These are phyloP conservation scores for Gyromitra esculenta DNA, from an alignment of 2,329 filamentous ascomycete species.

Conservation along the genomic window DNA sequence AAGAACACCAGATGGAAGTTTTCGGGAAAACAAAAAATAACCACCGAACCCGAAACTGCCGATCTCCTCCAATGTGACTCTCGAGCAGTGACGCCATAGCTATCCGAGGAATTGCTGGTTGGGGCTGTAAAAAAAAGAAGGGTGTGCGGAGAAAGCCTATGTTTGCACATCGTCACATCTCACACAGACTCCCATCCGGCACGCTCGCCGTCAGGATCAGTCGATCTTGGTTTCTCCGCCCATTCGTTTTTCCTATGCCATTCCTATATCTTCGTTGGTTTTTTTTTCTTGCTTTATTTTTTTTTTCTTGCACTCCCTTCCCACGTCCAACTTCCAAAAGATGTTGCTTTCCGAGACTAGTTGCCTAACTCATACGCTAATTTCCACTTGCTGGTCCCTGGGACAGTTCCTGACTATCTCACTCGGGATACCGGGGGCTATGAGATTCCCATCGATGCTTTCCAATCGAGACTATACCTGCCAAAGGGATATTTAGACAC, in stretches of 20 bases:
- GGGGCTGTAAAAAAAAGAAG: constrained; percentile 25
- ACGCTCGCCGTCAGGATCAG: constrained; percentile 42
- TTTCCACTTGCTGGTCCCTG: constrained; percentile 27
- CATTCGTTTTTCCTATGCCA: background rate
- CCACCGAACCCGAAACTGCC: constrained; percentile 18
- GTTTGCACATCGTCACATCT: constrained; percentile 49
- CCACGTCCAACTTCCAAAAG: background rate
- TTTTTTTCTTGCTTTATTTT: background rate
- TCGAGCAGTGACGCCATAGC: constrained; percentile 41
- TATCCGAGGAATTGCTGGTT: constrained; percentile 33
- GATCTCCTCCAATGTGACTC: constrained; percentile 34
- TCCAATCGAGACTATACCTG: constrained; percentile 26
- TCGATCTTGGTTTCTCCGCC: constrained; percentile 26
- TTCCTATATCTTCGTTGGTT: background rate
- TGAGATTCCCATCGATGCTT: constrained; percentile 20
- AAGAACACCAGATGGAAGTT: constrained; percentile 39
- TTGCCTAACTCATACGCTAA: background rate
- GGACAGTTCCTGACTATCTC: constrained; percentile 31
- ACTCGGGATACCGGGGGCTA: constrained; percentile 19
- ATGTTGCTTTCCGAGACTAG: constrained; percentile 21
- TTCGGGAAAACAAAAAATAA: constrained; percentile 13
- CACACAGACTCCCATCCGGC: constrained; percentile 45
- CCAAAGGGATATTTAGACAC: constrained; percentile 21
- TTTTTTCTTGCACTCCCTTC: background rate
- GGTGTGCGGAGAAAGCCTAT: constrained; percentile 49